Conservation (phyloP, 805 yeast species). For the Lachancea mirantina region DNA sequence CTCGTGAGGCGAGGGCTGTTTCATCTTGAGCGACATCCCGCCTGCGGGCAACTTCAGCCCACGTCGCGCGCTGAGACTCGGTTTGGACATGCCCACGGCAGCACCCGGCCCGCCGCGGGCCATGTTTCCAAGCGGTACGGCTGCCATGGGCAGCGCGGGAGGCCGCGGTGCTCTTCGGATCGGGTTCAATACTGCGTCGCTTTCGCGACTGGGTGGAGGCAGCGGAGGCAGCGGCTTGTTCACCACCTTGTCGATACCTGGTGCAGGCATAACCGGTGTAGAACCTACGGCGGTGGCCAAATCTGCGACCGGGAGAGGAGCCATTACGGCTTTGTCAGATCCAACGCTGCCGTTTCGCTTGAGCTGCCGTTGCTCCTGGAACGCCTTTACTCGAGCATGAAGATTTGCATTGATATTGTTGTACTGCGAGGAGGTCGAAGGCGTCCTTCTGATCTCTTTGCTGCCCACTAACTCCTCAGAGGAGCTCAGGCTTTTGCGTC, state of each 20-base stretch:
- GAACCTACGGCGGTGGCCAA: slow-evolving; percentile 1
- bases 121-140: no score
- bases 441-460: slow-evolving; percentile 10
- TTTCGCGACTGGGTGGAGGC: slow-evolving; percentile 25
- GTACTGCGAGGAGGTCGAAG: slow-evolving; percentile 27
- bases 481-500: slow-evolving; percentile 1
- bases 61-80: slow-evolving; percentile 76
- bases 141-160: slow-evolving; percentile 9
- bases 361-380: slow-evolving; percentile 70
- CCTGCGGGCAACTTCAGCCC: slow-evolving; percentile 59
- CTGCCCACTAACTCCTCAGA: slow-evolving; percentile 2
- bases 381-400: slow-evolving; percentile 81
- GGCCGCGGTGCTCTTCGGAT: slow-evolving; percentile 26
- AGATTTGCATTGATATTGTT: slow-evolving; percentile 57
- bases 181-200: slow-evolving; percentile 16
- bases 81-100: slow-evolving; percentile 38
- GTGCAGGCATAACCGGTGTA: slow-evolving; percentile 10
- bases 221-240: slow-evolving; percentile 39
- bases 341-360: slow-evolving; percentile 32
- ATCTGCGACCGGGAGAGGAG: no score
- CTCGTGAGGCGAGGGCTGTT: slow-evolving; percentile 22
- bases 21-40: slow-evolving; percentile 28
- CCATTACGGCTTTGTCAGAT: slow-evolving; percentile 13
- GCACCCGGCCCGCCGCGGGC: slow-evolving; percentile 8
- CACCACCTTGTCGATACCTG: slow-evolving; percentile 23